A percentile compares a stretch with the other conserved stretches of the same genome.
Evolutionary conservation across 2,329 filamentous ascomycete genomes (phyloP).

Genomic region (Didymella lethalis): DNA sequence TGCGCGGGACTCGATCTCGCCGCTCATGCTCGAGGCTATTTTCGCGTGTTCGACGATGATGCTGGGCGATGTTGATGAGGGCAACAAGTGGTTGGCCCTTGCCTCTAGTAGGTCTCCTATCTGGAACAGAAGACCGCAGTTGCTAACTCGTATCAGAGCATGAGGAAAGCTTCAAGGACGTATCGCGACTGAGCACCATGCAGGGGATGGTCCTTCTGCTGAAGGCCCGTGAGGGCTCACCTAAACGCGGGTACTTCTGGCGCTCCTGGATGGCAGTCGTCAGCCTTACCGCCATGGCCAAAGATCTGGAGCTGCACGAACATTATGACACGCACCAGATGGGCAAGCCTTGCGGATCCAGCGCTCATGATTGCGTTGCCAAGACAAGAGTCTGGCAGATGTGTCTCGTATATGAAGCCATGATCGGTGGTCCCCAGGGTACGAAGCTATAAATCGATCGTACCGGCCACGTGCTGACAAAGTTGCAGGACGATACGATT

Average conservation of each 20-base stretch:
- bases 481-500: conserved; percentile 70
- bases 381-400: conserved; percentile 92
- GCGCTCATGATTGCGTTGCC: conserved; percentile 77
- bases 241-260: conserved; percentile 94
- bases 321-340: conserved; percentile 81
- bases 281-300: conserved; percentile 89
- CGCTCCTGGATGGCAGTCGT: conserved; percentile 97
- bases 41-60: conserved; percentile 88
- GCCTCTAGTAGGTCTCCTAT: conserved; percentile 73
- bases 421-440: conserved; percentile 96
- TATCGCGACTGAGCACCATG: conserved; percentile 87
- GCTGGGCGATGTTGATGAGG: conserved; percentile 82
- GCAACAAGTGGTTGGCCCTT: conserved; percentile 90
- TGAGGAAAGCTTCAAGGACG: conserved; percentile 91
- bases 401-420: conserved; percentile 83
- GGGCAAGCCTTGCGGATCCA: conserved; percentile 73
- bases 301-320: conserved; percentile 88
- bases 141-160: conserved; percentile 67
- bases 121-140: neutral
- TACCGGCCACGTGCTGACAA: conserved; percentile 14
- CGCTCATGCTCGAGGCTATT: conserved; percentile 85
- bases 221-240: conserved; percentile 90
- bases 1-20: conserved; percentile 83
- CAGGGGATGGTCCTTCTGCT: conserved; percentile 87
- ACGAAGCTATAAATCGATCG: conserved; percentile 23